These are phyloP conservation scores for Hymenoscyphus repandus DNA, from an alignment of 2,329 filamentous ascomycete genomes.

Conservation along the genomic window DNA sequence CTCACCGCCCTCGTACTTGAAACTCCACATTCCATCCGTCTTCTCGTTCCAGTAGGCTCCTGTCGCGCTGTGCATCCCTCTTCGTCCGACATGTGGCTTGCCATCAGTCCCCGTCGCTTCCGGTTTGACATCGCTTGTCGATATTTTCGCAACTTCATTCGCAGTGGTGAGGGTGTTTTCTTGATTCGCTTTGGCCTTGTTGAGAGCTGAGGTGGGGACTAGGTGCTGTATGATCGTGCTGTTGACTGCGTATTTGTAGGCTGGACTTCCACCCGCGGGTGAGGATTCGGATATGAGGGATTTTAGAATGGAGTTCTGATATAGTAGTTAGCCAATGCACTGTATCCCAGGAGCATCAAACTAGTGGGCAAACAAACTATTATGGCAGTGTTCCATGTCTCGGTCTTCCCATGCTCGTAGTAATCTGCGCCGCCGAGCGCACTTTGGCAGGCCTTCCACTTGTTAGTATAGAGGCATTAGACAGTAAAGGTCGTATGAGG, in stretches of 20 bases:
- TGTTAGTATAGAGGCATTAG: conserved; percentile 15
- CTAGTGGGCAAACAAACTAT: conserved; percentile 59
- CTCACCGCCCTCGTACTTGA: conserved; percentile 72
- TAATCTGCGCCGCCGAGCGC: conserved; percentile 68
- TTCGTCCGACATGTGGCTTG: conserved; percentile 71
- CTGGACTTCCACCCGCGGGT: conserved; percentile 51
- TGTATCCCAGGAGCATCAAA: background rate
- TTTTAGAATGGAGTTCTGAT: conserved; percentile 69
- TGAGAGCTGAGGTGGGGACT: conserved; percentile 59
- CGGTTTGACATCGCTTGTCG: conserved; percentile 45
- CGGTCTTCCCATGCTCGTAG: conserved; percentile 84
- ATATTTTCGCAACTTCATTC: conserved; percentile 43
- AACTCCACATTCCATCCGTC: conserved; percentile 85
- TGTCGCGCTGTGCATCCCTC: conserved; percentile 85
- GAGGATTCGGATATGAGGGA: conserved; percentile 71
- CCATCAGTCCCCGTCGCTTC: conserved; percentile 50
- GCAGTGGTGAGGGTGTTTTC: conserved; percentile 33
- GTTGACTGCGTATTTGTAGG: conserved; percentile 94
- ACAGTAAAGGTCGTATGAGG: conserved; percentile 1
- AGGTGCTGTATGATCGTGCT: conserved; percentile 97
- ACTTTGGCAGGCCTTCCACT: conserved; percentile 68
- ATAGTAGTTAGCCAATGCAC: conserved; percentile 10
- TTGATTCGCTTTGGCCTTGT: conserved; percentile 49
- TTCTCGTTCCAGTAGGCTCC: conserved; percentile 89
- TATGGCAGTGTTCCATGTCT: conserved; percentile 85